phyloP scores from a whole-genome alignment of 225 moss, liverwort and hornwort genomes.

The Anthoceros angustus region DNA sequence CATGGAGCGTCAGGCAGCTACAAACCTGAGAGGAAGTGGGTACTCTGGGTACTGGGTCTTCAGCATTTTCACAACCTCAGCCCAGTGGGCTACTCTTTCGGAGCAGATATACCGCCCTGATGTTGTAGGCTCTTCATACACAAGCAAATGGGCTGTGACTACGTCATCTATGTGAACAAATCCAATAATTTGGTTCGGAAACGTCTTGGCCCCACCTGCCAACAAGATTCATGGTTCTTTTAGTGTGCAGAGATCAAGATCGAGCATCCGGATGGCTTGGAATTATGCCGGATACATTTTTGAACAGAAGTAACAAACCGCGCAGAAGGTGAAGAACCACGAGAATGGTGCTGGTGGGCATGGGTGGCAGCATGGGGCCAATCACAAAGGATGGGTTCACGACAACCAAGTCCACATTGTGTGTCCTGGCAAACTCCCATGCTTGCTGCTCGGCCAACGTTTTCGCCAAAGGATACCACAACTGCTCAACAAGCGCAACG shows the following conservation, averaged over 20 bases:
- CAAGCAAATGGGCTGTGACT: constrained; percentile 56
- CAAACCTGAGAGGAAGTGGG: constrained; percentile 34
- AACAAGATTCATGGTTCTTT: neutral
- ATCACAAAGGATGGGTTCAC: constrained; percentile 68
- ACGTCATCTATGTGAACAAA: constrained; percentile 96
- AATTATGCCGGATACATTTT: neutral
- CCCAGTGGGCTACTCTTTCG: constrained; percentile 45
- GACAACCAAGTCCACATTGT: constrained; percentile 54
- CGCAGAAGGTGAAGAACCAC: constrained; percentile 35
- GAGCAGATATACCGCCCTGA: constrained; percentile 76
- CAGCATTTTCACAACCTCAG: constrained; percentile 39
- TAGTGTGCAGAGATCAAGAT: neutral
- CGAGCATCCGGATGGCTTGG: neutral
- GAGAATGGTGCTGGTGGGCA: constrained; percentile 50
- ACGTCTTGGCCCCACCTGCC: constrained; percentile 6
- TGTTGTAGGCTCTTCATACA: constrained; percentile 46
- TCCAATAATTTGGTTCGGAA: constrained; percentile 52
- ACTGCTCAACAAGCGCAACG: constrained; percentile 18
- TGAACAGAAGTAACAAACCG: constrained; percentile 21
- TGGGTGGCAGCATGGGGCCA: constrained; percentile 40
- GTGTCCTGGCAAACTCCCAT: constrained; percentile 40
- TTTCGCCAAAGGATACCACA: constrained; percentile 89
- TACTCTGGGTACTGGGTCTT: constrained; percentile 37
- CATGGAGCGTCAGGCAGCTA: no score
- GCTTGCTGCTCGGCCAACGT: constrained; percentile 61